Base-by-base conservation (phyloP, 805 yeast genomes). In the Wickerhamomyces hampshirensis region DNA sequence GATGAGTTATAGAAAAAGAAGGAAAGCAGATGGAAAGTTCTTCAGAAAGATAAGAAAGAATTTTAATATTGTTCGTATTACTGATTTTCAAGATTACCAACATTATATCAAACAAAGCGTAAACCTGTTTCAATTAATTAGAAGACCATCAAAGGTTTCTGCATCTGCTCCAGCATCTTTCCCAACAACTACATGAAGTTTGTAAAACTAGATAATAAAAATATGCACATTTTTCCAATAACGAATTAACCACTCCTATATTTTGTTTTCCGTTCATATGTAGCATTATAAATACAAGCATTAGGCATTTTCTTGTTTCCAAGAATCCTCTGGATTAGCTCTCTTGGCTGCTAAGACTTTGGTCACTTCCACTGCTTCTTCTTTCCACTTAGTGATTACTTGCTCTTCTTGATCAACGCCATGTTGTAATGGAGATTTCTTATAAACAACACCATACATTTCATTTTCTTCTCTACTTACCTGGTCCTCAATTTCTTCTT, bases 361-460 rank as follows among this genome's bases (percentile, higher is more conserved):
- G 16, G 94, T 79, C 46, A 72, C 72, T 53, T 75, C 79, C 23
- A 67, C 61, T 11, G 95, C 96, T 40, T 77, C 75, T 35, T 59
- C 64, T 48, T 75, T 77, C 95, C 96, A 91, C 42, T 72, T 66
- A 40, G 77, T 82, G 34, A 91, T 71, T 28, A 73, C 71, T 45
- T 66, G 66, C 56, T 83, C 84, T 65, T 91, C 98, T 48, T 71
- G 68, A 37, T 71, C 70, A 35, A 85, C 60, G 48, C 93, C 94
- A 52, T 69, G 67, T 35, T 82, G 84, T 40, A 87, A 60, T 43
- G 77, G 62, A 24, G 84, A 66, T 26, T 72, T 65, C 27, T 76
- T 75, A 59, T 69, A 85, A 7, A 80, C 73, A 1, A 94, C 82
- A 15, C 98, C 97, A 55, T 68, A 77, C 95, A 93, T 81, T 38